Base-by-base conservation (phyloP, 2,329 filamentous ascomycete genomes). In the Celoporthe dispersa region DNA sequence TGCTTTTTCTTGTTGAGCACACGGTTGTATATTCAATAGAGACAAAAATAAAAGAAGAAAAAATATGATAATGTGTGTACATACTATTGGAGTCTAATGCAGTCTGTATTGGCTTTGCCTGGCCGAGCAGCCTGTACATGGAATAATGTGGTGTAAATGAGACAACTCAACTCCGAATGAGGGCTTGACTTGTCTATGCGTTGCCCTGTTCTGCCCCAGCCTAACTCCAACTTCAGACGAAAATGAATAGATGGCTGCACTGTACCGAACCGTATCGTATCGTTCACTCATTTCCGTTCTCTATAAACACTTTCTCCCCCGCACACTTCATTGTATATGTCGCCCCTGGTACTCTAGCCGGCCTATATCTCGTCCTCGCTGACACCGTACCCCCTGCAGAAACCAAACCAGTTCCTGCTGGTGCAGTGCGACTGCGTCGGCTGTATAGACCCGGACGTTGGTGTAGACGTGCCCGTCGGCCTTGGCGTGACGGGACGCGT, bases 361-460 rank as follows among this genome's bases (percentile, higher is more conserved):
- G 14, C 79, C 25, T 68, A 67, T 39, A 72, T 65, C n/a, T 73
- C 76, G 31, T 74, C 68, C 7, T 75, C 75, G 2, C 74, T 73
- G 11, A 64, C 72, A 2, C 76, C 75, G 79, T 80, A 81, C 48
- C 81, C 78, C 66, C 80, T 80, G 70, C 84, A 85, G 37, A 78
- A 69, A 2, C 83, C 82, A 31, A 84, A 71, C 82, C 82, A 84
- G 71, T 75, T 80, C 64, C 81, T 78, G 19, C 72, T 75, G 9
- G 78, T 71, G 67, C 84, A 85, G 5, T 74, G 77, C 33, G 73
- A 76, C 66, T 75, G 75, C 28, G 77, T 73, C 12, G 66, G 70
- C 44, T 14, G 44, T 28, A 67, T 57, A 5, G 68, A 53, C 9
- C 68, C 63, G 8, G 74, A 70, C 12, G 68, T 70, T 28, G 73